Evolutionary conservation across 768 basidiomycete species (phyloP), one percentile per base, ranked within the genome.

Genomic region (Rhizopogon vinicolor): DNA sequence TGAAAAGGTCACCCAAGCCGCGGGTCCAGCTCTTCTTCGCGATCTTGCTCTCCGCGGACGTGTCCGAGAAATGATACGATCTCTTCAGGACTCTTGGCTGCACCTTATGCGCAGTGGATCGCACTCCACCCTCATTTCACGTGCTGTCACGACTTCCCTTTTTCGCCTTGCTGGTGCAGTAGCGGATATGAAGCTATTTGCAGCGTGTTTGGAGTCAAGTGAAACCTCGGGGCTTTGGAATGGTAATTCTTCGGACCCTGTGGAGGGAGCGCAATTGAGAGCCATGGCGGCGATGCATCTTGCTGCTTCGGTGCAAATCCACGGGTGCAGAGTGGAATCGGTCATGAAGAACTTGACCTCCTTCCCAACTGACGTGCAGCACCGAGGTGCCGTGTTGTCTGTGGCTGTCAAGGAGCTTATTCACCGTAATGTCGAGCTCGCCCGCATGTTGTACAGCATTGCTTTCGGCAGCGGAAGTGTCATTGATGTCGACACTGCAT

Each of bases 31-130:
- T 28, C 59, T 41, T 16, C 41, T 73, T 33, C 65, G 64, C 51
- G 58, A 64, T 41, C 62, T 72, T 19, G 52, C 69, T 7, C 35
- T 49, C 48, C 48, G 48, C 48, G 48, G 48, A 49, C 48, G 48
- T 22, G 22, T 49, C 13, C 35, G 39, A 37, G 48, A 37, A 33
- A 37, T 49, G 35, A 37, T 49, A 25, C 68, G 69, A 12, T 55
- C 68, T 14, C 62, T 82, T n/a, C 80, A 77, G 76, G 62, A 58
- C 19, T 61, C 53, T 16, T 85, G 82, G 79, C 60, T 59, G 52
- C 63, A 28, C 41, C 55, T 46, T 53, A 60, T 51, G 13, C 10
- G 31, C 44, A 12, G 29, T 43, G 7, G 33, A 53, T 39, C 41
- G 8, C 51, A 53, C n/a, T 19, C 60, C 55, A 25, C 63, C 65